Conservation (phyloP, 192 early-diverging fungal genomes). For the Dissophora globulifera region DNA sequence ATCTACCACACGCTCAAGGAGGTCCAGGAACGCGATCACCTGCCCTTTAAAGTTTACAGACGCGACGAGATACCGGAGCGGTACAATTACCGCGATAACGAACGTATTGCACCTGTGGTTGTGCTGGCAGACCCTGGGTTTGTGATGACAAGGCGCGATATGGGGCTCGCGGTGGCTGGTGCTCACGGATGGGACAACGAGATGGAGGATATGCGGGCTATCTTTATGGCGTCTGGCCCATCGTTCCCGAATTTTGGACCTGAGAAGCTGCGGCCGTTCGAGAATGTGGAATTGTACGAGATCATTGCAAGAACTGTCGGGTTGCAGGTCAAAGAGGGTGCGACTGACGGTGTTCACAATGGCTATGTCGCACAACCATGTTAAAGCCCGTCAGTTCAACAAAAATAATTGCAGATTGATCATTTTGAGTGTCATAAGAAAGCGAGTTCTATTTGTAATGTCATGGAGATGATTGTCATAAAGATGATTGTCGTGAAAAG, state of each 20-base stretch:
- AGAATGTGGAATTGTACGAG: conserved; percentile 48
- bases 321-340: conserved; percentile 17
- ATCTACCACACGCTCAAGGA: conserved; percentile 65
- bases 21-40: conserved; percentile 52
- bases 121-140: conserved; percentile 75
- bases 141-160: conserved; percentile 60
- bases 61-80: conserved; percentile 76
- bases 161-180: conserved; percentile 57
- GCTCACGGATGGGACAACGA: conserved; percentile 89
- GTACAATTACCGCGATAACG: conserved; percentile 76
- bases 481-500: no score
- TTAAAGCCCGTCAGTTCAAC: no score
- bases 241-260: conserved; percentile 56
- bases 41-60: conserved; percentile 73
- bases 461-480: no score
- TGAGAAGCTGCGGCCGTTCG: conserved; percentile 24
- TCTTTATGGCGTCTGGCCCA: conserved; percentile 85
- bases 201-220: conserved; percentile 82
- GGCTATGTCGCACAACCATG: conserved; percentile 36
- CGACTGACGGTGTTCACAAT: conserved; percentile 34
- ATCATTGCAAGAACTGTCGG: conserved; percentile 46
- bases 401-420: no score
- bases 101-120: conserved; percentile 80
- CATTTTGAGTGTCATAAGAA: no score
- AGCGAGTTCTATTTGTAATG: no score